These are phyloP conservation scores for Penicillium atrosanguineum DNA, from an alignment of 495 filamentous ascomycete genomes.

Conservation along the genomic window DNA sequence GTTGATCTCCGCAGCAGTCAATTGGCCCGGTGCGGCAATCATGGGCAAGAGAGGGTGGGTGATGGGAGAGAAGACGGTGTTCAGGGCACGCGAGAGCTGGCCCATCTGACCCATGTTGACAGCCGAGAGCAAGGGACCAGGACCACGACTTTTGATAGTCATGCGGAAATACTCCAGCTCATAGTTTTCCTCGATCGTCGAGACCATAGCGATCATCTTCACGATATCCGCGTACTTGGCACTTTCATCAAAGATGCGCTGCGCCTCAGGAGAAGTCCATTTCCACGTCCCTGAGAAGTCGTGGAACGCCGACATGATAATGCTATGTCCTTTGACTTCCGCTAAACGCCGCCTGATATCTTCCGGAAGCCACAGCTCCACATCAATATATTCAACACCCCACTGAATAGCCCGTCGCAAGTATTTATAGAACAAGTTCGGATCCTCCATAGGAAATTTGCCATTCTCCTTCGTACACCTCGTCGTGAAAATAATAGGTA, in stretches of 20 bases:
- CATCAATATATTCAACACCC: constrained; percentile 86
- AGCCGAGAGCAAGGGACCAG: constrained; percentile 70
- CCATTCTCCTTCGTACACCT: constrained; percentile 78
- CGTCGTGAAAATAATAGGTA: constrained; percentile 85
- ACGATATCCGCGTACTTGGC: constrained; percentile 76
- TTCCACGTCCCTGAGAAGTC: constrained; percentile 81
- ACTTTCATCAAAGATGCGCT: constrained; percentile 65
- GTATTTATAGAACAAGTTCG: constrained; percentile 69
- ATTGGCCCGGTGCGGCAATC: constrained; percentile 79
- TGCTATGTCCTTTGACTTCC: constrained; percentile 68
- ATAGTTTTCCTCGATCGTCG: constrained; percentile 76
- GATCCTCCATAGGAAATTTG: constrained; percentile 78
- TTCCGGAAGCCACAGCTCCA: constrained; percentile 82
- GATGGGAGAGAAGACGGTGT: constrained; percentile 81
- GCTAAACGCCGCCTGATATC: constrained; percentile 64
- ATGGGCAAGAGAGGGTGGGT: constrained; percentile 81
- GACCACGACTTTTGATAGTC: constrained; percentile 62
- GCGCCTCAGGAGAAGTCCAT: constrained; percentile 70
- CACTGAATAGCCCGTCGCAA: constrained; percentile 76
- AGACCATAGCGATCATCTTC: constrained; percentile 84
- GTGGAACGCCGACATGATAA: constrained; percentile 83
- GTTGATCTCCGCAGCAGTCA: constrained; percentile 82
- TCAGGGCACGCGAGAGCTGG: constrained; percentile 75
- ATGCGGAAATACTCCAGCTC: constrained; percentile 86
- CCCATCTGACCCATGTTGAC: constrained; percentile 85